Base-by-base conservation (phyloP, 345 rosid species). In the Luvunga scandens region DNA sequence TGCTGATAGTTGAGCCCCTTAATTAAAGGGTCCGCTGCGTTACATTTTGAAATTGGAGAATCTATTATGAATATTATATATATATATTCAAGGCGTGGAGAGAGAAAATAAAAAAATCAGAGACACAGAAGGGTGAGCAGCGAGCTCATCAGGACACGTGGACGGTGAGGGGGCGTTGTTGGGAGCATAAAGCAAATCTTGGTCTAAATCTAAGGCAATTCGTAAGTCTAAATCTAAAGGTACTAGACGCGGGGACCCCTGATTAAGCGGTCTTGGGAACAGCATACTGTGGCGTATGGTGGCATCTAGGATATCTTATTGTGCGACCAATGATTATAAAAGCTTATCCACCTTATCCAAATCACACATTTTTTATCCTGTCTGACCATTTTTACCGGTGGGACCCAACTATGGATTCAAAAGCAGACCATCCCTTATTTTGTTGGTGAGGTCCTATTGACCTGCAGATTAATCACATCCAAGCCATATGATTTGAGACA, bases 331-430 rank as follows among this genome's bases (percentile, higher is more conserved):
- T 2, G 38, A 55, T 36, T 81, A 65, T 61, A 50, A 53, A 66
- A 76, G n/a, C 53, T 81, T 73, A 73, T 77, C 66, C 80, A 34
- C 70, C 62, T 81, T 68, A 77, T 82, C 79, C 73, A 39, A 25
- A 57, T 34, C 18, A 45, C 57, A 72, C 48, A 7, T 34, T 55
- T 31, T 38, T 38, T 38, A 7, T 42, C 30, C 60, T 56, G 50
- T 60, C 60, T 25, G 34, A n/a, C 16, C 16, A 13, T 36, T 56
- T 69, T 25, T 1, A 7, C 28, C 42, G 0, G 69, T 62, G 76
- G 71, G 13, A 48, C 75, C 71, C 66, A 1, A 36, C 2, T n/a
- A 7, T 0, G 14, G 25, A 39, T 66, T 61, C 34, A 39, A 73
- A 13, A 61, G 57, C 7, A 27, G 22, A 18, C 6, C 39, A 39